Percentiles rank a stretch among this genome's conserved stretches.
phyloP scores from a whole-genome alignment of 2,329 filamentous ascomycete genomes.

The Alternaria arbusti region DNA sequence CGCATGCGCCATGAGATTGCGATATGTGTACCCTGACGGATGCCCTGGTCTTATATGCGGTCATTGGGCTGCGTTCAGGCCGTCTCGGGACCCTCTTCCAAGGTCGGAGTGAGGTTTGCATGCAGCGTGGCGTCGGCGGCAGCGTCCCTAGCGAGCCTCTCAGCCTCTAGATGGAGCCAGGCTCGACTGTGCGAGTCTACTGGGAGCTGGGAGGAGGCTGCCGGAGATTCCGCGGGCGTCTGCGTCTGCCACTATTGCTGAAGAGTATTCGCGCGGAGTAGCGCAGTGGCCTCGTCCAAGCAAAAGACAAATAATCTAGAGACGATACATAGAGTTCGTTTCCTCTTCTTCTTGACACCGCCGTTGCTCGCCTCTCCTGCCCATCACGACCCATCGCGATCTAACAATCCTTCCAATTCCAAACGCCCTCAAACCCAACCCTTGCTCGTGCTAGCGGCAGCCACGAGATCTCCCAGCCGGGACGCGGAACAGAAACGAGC shows the following conservation, averaged over 20 bases:
- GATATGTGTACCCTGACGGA: neutral
- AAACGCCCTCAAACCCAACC: neutral
- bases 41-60: constrained; percentile 3
- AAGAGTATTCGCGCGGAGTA: constrained; percentile 24
- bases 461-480: constrained; percentile 29
- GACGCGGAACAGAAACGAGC: constrained; percentile 28
- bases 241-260: constrained; percentile 20
- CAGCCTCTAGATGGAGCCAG: constrained; percentile 18
- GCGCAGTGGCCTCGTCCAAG: constrained; percentile 13
- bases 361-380: constrained; percentile 1
- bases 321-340: neutral
- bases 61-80: constrained; percentile 6
- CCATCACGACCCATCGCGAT: constrained; percentile 1
- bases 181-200: constrained; percentile 9
- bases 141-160: constrained; percentile 18
- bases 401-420: neutral
- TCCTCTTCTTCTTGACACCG: neutral
- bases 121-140: constrained; percentile 22
- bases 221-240: constrained; percentile 25
- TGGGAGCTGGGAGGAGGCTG: constrained; percentile 16
- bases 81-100: constrained; percentile 11
- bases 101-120: constrained; percentile 10
- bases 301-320: constrained; percentile 9
- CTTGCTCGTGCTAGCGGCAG: constrained; percentile 16
- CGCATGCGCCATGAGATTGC: constrained; percentile 6